Conservation (phyloP, 345 rosid genomes). For the Boechera stricta region DNA sequence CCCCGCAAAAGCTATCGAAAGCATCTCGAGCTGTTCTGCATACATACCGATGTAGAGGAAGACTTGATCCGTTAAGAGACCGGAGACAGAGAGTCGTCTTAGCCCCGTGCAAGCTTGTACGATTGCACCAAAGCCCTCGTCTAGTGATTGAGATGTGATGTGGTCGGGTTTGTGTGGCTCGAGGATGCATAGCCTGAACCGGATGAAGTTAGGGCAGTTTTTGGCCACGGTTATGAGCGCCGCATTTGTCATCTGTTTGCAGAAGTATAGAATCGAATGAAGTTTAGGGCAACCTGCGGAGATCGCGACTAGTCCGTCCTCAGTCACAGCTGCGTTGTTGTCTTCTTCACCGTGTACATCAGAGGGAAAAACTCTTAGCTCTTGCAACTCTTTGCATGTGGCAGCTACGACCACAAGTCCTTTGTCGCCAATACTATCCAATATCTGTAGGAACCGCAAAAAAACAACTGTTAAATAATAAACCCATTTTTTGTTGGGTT, state of each 20-base stretch:
- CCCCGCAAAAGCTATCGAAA: constrained; percentile 94
- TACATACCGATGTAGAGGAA: constrained; percentile 87
- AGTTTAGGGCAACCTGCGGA: constrained; percentile 87
- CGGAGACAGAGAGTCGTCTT: constrained; percentile 74
- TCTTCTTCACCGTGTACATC: constrained; percentile 63
- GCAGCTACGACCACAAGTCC: constrained; percentile 83
- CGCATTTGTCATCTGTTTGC: constrained; percentile 94
- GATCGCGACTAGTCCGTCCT: constrained; percentile 84
- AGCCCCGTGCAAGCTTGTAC: constrained; percentile 79
- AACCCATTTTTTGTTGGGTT: neutral
- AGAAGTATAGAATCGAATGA: constrained; percentile 83
- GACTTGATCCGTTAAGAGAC: constrained; percentile 80
- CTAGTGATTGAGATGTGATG: constrained; percentile 70
- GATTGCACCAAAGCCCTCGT: constrained; percentile 97
- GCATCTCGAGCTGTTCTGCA: constrained; percentile 90
- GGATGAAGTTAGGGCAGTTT: constrained; percentile 80
- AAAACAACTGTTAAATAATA: neutral
- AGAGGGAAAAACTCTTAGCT: constrained; percentile 90
- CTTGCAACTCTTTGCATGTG: constrained; percentile 81
- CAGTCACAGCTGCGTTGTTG: constrained; percentile 68
- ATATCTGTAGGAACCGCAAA: constrained; percentile 58
- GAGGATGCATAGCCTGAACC: constrained; percentile 83
- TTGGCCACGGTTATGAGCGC: constrained; percentile 85
- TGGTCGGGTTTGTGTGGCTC: constrained; percentile 79
- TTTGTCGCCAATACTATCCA: constrained; percentile 90